Conservation (phyloP, 1,284 basidiomycete genomes). For the Ustilago trichophora region DNA sequence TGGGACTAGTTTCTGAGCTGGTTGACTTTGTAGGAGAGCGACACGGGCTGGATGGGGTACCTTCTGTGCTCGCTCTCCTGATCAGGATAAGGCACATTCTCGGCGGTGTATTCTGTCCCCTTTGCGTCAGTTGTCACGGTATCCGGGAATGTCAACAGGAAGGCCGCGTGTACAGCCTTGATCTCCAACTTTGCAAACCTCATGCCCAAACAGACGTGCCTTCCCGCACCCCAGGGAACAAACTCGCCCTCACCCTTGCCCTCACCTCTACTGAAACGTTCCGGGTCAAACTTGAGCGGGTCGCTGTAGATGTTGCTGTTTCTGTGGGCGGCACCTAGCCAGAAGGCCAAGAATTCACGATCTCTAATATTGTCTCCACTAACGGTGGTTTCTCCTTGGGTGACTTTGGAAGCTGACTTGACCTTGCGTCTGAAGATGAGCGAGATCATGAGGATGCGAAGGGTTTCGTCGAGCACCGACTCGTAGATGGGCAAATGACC, state of each 20-base stretch:
- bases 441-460: constrained; percentile 38
- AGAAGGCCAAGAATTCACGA: constrained; percentile 39
- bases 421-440: constrained; percentile 46
- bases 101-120: background rate
- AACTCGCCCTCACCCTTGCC: constrained; percentile 44
- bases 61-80: constrained; percentile 47
- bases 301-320: constrained; percentile 40
- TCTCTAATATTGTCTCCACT: constrained; percentile 26
- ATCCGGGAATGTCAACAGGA: constrained; percentile 30
- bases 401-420: constrained; percentile 15
- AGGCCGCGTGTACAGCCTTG: constrained; percentile 26
- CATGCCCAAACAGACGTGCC: constrained; percentile 49
- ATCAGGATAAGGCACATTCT: constrained; percentile 25
- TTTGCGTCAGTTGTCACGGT: constrained; percentile 11
- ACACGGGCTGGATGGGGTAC: constrained; percentile 29
- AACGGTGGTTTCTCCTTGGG: constrained; percentile 11
- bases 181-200: constrained; percentile 51
- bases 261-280: constrained; percentile 34
- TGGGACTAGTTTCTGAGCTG: no score
- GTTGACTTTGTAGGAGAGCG: constrained; percentile 5
- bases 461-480: constrained; percentile 37
- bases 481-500: constrained; percentile 27
- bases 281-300: constrained; percentile 43
- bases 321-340: constrained; percentile 39
- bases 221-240: constrained; percentile 46